phyloP scores from a whole-genome alignment of 75 land plant genomes.

The Selaginella moellendorffii region DNA sequence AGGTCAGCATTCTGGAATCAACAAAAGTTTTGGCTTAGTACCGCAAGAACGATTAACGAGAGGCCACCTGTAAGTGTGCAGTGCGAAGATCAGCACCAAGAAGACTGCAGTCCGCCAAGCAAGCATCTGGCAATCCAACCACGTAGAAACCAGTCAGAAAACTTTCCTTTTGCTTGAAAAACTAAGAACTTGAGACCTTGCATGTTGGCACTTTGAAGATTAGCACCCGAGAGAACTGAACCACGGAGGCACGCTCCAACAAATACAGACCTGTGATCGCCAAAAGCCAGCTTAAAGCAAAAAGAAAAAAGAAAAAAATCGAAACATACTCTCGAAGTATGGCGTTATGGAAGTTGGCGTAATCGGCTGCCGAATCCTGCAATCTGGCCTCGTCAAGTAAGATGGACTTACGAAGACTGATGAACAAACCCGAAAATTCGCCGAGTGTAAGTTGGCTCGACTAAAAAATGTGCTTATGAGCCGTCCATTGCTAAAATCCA shows the following conservation, averaged over 20 bases:
- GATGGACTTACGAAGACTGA: not conserved
- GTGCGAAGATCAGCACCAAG: constrained; percentile 72
- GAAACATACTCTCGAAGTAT: constrained; percentile 57
- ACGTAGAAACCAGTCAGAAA: not conserved
- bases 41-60: not conserved
- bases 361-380: constrained; percentile 69
- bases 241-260: constrained; percentile 60
- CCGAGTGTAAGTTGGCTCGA: constrained; percentile 58
- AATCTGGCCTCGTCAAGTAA: not conserved
- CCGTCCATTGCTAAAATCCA: constrained; percentile 69
- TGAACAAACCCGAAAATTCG: constrained; percentile 49
- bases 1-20: constrained; percentile 69
- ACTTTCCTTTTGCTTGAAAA: no score
- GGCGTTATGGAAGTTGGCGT: constrained; percentile 75
- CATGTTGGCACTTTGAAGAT: constrained; percentile 82
- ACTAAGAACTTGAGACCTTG: constrained; percentile 34
- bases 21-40: not conserved
- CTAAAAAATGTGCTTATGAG: constrained; percentile 57
- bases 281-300: not conserved
- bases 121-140: constrained; percentile 46
- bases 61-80: constrained; percentile 74
- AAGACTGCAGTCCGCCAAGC: constrained; percentile 50
- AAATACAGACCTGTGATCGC: not conserved
- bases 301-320: not conserved
- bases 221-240: constrained; percentile 64